Conservation (phyloP, 331 rosid genomes). For the Stylosanthes scabra region DNA sequence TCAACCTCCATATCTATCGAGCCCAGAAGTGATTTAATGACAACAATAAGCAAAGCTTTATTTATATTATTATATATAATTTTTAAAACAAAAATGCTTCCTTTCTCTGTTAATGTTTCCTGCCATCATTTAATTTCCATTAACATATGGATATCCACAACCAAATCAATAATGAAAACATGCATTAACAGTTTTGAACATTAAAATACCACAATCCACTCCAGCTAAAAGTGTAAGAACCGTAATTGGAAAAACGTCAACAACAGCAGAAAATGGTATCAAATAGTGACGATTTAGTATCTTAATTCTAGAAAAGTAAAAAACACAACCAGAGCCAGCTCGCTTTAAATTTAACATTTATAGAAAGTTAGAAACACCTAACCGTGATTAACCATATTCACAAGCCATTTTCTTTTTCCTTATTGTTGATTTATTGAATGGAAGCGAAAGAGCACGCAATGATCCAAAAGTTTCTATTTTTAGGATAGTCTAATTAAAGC, state of each 20-base stretch:
- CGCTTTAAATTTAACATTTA: neutral
- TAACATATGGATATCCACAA: neutral
- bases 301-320: neutral
- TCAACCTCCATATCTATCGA: neutral
- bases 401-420: neutral
- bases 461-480: constrained; percentile 6
- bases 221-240: neutral
- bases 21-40: neutral
- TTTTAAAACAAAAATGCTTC: neutral
- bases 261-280: constrained; percentile 9
- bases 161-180: neutral
- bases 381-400: neutral
- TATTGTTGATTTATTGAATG: neutral
- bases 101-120: neutral
- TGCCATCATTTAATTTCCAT: neutral
- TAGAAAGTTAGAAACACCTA: neutral
- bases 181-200: neutral
- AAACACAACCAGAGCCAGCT: neutral
- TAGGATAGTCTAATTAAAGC: constrained; percentile 2
- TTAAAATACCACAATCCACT: neutral
- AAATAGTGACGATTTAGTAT: neutral
- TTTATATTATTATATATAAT: too few species aligned
- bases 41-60: constrained; percentile 1
- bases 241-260: neutral
- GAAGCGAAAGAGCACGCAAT: neutral